Conservation (phyloP, 75 land plant genomes). For the Azolla pinnata region DNA sequence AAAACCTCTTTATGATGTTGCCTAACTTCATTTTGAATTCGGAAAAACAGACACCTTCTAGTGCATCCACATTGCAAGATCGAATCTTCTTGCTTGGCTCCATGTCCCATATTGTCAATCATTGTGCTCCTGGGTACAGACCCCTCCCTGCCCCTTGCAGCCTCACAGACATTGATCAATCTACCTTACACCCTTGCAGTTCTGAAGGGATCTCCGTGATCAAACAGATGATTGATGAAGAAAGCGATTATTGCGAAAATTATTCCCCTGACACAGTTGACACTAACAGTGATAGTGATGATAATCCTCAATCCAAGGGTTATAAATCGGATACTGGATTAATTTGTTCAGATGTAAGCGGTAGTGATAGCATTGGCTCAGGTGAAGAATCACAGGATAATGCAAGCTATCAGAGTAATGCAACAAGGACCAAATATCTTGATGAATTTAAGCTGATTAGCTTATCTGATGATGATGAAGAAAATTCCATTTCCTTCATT, state of each 20-base stretch:
- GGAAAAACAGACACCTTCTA: not conserved
- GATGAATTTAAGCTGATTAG: not conserved
- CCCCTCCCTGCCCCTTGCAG: conserved; percentile 74
- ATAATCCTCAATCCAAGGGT: not conserved
- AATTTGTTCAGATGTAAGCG: not conserved
- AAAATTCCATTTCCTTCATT: no score
- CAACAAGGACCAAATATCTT: no score
- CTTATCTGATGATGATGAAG: conserved; percentile 21
- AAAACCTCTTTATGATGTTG: not conserved
- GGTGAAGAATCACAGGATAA: not conserved
- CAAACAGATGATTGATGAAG: not conserved
- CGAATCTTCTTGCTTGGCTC: conserved; percentile 83
- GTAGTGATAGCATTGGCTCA: not conserved
- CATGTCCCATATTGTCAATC: conserved; percentile 89
- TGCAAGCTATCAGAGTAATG: no score
- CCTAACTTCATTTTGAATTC: not conserved
- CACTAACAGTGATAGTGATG: conserved; percentile 9
- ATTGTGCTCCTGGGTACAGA: conserved; percentile 87
- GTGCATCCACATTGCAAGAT: conserved; percentile 8
- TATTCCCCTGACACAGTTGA: not conserved
- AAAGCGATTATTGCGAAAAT: not conserved
- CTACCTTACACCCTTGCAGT: not conserved
- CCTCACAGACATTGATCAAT: no score
- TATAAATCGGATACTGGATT: not conserved
- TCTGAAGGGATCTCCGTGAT: not conserved